Evolutionary conservation across 139 green algal genomes (phyloP).

Genomic region (Chlorella sorokiniana): DNA sequence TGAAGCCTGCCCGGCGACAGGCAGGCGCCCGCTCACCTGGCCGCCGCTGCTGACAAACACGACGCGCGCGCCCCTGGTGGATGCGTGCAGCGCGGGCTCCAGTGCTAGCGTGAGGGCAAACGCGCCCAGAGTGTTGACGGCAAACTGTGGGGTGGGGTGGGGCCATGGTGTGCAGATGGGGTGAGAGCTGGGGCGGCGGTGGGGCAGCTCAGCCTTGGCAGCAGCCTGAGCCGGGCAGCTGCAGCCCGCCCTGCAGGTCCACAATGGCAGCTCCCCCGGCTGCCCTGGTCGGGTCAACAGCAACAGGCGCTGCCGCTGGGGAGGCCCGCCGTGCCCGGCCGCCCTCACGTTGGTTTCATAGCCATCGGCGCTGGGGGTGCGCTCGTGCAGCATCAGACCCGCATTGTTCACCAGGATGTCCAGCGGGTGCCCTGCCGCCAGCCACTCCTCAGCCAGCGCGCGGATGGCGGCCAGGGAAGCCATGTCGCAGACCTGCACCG

Average conservation of each 20-base stretch:
- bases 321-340: too few species aligned
- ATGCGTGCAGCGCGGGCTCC: constrained; percentile 45
- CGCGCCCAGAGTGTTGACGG: constrained; percentile 67
- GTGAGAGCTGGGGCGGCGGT: neutral
- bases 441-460: constrained; percentile 48
- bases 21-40: constrained; percentile 3
- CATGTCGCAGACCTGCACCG: constrained; percentile 61
- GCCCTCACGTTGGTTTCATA: constrained; percentile 45
- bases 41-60: constrained; percentile 68
- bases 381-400: constrained; percentile 54
- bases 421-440: constrained; percentile 35
- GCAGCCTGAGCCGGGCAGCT: too few species aligned
- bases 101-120: constrained; percentile 64
- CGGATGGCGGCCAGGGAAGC: constrained; percentile 56
- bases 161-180: neutral
- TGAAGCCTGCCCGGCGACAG: too few species aligned
- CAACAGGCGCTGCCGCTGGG: neutral
- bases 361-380: constrained; percentile 50
- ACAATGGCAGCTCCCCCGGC: too few species aligned
- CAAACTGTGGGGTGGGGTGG: constrained; percentile 50
- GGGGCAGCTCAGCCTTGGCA: neutral
- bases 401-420: constrained; percentile 79
- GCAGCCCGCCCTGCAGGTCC: too few species aligned
- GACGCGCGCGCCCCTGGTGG: constrained; percentile 38
- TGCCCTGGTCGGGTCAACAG: too few species aligned